These are phyloP conservation scores for Saccharomycopsis sp. DNA, from an alignment of 805 yeast genomes.

Conservation along the genomic window DNA sequence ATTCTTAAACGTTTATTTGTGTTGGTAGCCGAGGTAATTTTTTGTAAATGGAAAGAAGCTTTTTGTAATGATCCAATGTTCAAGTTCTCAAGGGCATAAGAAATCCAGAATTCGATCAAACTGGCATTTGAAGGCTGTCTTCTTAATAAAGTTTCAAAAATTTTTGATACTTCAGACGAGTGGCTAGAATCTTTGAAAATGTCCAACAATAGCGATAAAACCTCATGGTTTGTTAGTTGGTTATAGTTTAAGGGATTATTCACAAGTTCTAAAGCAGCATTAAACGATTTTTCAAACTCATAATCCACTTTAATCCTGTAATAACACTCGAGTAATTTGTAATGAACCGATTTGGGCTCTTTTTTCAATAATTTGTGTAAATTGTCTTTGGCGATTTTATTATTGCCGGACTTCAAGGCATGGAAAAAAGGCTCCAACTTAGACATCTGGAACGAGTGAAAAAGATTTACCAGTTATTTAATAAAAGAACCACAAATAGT, in stretches of 20 bases:
- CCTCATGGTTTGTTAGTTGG: conserved; percentile 7
- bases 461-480: too few relatives aligned
- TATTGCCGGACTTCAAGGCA: too few relatives aligned
- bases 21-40: conserved; percentile 1
- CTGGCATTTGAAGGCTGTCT: conserved; percentile 25
- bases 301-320: conserved; percentile 23
- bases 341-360: conserved; percentile 28
- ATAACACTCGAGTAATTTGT: conserved; percentile 25
- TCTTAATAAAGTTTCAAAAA: conserved; percentile 29
- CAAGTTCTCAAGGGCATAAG: conserved; percentile 5
- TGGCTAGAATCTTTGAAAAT: conserved; percentile 22
- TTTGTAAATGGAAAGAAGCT: conserved; percentile 15
- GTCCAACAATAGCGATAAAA: conserved; percentile 24
- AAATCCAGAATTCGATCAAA: conserved; percentile 12
- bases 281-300: conserved; percentile 2
- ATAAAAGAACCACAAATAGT: too few relatives aligned
- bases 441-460: too few relatives aligned
- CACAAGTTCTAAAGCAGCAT: conserved; percentile 2
- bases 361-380: conserved; percentile 25
- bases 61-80: conserved; percentile 14
- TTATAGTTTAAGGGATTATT: conserved; percentile 7
- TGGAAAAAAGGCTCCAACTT: too few relatives aligned
- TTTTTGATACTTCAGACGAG: conserved; percentile 24
- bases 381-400: conserved; percentile 28
- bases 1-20: conserved; percentile 1